Evolutionary conservation across 345 rosid species (phyloP).

Genomic region (Acer saccharum): DNA sequence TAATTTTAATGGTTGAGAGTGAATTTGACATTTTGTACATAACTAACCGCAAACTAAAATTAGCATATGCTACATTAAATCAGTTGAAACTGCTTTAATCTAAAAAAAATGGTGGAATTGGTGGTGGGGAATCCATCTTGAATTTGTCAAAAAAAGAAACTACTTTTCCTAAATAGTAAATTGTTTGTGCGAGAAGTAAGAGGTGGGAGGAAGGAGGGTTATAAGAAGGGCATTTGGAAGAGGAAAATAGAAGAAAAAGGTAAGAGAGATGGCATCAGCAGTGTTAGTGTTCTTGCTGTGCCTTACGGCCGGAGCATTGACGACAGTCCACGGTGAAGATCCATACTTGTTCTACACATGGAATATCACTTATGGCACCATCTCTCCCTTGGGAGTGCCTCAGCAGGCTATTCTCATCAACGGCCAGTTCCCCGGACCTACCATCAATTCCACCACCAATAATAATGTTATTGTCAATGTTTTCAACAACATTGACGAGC

Average conservation of each 20-base stretch:
- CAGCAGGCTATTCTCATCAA: conserved; percentile 76
- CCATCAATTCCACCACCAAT: conserved; percentile 70
- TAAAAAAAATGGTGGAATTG: not conserved
- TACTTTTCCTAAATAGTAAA: not conserved
- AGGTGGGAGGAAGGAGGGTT: not conserved
- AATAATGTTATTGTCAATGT: conserved; percentile 74
- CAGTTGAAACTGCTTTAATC: not conserved
- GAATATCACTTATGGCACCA: conserved; percentile 71
- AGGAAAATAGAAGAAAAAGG: not conserved
- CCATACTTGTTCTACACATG: conserved; percentile 63
- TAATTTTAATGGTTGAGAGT: not conserved
- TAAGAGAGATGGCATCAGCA: conserved; percentile 37
- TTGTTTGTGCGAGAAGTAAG: not conserved
- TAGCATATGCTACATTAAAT: not conserved
- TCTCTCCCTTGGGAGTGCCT: conserved; percentile 61
- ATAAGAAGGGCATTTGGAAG: not conserved
- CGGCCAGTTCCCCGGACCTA: conserved; percentile 76
- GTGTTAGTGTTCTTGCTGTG: conserved; percentile 39
- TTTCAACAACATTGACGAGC: conserved; percentile 76
- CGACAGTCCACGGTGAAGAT: conserved; percentile 50
- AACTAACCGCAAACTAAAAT: not conserved
- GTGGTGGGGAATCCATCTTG: not conserved
- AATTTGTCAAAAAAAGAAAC: not conserved
- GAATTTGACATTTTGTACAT: not conserved
- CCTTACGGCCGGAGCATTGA: conserved; percentile 34